phyloP scores from a whole-genome alignment of 1,284 basidiomycete genomes.

The Pholiota adiposa region DNA sequence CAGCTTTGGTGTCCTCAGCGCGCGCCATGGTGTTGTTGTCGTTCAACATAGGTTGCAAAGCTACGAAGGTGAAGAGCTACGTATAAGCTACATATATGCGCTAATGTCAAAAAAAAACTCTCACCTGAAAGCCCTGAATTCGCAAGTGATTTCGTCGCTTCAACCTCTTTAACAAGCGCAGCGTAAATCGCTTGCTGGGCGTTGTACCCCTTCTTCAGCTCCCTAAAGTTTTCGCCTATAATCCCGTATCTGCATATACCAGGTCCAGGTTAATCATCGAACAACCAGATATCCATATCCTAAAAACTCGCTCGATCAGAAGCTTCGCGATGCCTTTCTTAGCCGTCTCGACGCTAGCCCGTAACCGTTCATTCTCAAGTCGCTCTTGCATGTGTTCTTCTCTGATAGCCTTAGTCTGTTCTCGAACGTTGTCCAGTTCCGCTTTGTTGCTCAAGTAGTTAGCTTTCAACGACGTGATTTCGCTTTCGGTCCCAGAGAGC shows the following conservation, averaged over 20 bases:
- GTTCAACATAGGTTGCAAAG: conserved; percentile 20
- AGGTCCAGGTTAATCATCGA: background rate
- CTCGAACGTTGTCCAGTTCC: conserved; percentile 1
- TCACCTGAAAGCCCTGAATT: conserved; percentile 18
- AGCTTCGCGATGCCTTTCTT: conserved; percentile 14
- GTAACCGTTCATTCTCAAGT: conserved; percentile 10
- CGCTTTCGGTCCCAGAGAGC: conserved; percentile 14
- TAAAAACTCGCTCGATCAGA: conserved; percentile 7
- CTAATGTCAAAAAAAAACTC: background rate
- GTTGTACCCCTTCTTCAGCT: conserved; percentile 20
- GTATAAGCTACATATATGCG: background rate
- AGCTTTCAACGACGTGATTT: conserved; percentile 8
- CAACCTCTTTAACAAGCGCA: conserved; percentile 15
- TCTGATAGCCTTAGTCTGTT: background rate
- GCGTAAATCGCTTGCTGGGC: conserved; percentile 8
- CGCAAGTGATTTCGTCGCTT: conserved; percentile 15
- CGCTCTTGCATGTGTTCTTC: conserved; percentile 9
- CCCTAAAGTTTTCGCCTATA: conserved; percentile 15
- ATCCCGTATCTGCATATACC: conserved; percentile 7
- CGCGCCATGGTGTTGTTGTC: conserved; percentile 18
- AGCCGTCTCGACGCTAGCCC: background rate
- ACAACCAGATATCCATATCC: background rate
- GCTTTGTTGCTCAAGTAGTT: conserved; percentile 6
- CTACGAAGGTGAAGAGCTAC: conserved; percentile 15
- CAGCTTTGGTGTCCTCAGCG: conserved; percentile 26